Evolutionary conservation across 2,329 filamentous ascomycete genomes (phyloP).

Genomic region (Xylariaceae sp.): DNA sequence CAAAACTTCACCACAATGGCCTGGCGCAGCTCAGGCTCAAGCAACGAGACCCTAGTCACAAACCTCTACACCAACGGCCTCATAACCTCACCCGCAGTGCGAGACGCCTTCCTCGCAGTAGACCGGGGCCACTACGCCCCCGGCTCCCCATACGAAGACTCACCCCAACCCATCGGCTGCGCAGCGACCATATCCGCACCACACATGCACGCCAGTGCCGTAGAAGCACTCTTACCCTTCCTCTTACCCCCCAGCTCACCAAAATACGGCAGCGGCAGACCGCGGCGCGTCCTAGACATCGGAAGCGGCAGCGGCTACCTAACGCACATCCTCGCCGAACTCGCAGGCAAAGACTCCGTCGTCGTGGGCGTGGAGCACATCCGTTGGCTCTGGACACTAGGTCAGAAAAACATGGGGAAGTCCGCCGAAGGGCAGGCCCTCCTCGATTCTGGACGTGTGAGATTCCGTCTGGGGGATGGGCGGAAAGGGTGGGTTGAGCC

Average conservation of each 20-base stretch:
- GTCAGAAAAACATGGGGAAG: conserved; percentile 63
- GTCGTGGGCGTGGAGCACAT: conserved; percentile 78
- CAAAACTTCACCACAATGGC: conserved; percentile 60
- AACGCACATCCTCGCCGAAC: conserved; percentile 80
- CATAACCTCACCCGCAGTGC: conserved; percentile 68
- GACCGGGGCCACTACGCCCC: conserved; percentile 85
- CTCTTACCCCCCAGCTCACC: conserved; percentile 31
- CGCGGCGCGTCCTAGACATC: conserved; percentile 63
- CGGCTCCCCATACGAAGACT: conserved; percentile 61
- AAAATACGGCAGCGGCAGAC: conserved; percentile 9
- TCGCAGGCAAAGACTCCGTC: conserved; percentile 52
- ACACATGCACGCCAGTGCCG: conserved; percentile 57
- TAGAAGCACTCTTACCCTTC: conserved; percentile 46
- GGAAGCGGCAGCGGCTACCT: conserved; percentile 79
- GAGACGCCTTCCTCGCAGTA: conserved; percentile 77
- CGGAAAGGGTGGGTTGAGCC: conserved; percentile 58
- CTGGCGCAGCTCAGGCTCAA: conserved; percentile 76
- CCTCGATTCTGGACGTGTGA: conserved; percentile 60
- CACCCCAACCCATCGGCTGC: conserved; percentile 53
- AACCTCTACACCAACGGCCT: conserved; percentile 71
- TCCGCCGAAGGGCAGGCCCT: conserved; percentile 54
- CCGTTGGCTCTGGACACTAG: conserved; percentile 55
- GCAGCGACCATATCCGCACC: conserved; percentile 55
- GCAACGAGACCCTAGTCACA: conserved; percentile 71
- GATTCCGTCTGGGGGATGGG: conserved; percentile 73